A percentile compares a stretch with the other conserved stretches of the same genome.
These are phyloP conservation scores for Alternaria brassicicola DNA, from an alignment of 2,329 filamentous ascomycete species.

Conservation along the genomic window DNA sequence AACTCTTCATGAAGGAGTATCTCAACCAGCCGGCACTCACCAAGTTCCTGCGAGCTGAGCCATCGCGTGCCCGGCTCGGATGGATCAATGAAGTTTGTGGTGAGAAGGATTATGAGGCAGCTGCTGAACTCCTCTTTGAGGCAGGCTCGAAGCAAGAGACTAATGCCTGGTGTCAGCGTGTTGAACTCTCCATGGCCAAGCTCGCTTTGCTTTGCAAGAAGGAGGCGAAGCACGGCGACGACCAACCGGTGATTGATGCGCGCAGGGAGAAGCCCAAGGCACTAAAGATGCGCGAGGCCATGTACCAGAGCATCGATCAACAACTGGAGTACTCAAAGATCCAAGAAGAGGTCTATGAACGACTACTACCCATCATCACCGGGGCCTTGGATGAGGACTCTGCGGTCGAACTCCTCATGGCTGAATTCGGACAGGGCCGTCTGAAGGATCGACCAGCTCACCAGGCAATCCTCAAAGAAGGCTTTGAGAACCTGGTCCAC, in stretches of 20 bases:
- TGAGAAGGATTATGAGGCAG: constrained; percentile 75
- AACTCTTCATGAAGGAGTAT: constrained; percentile 70
- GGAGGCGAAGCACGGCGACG: constrained; percentile 54
- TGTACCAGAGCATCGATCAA: constrained; percentile 55
- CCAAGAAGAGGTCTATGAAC: constrained; percentile 78
- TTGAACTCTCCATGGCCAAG: constrained; percentile 88
- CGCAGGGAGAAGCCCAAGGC: constrained; percentile 38
- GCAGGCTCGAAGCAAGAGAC: constrained; percentile 75
- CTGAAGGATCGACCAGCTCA: constrained; percentile 68
- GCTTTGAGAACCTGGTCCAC: constrained; percentile 71
- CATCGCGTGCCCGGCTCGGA: constrained; percentile 75
- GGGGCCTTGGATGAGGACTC: constrained; percentile 80
- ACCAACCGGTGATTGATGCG: constrained; percentile 43
- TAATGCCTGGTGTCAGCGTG: constrained; percentile 90
- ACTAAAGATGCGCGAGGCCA: constrained; percentile 50
- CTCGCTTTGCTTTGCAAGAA: constrained; percentile 62
- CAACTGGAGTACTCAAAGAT: constrained; percentile 73
- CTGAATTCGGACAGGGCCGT: constrained; percentile 63
- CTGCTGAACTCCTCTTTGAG: constrained; percentile 71
- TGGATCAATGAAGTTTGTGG: constrained; percentile 94
- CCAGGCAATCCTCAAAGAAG: constrained; percentile 72
- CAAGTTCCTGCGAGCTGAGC: constrained; percentile 74
- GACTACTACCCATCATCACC: constrained; percentile 70
- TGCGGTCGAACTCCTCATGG: constrained; percentile 76
- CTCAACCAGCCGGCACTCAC: constrained; percentile 76